Evolutionary conservation across 1,139 yeast genomes (phyloP).

Genomic region (Candida sp.): DNA sequence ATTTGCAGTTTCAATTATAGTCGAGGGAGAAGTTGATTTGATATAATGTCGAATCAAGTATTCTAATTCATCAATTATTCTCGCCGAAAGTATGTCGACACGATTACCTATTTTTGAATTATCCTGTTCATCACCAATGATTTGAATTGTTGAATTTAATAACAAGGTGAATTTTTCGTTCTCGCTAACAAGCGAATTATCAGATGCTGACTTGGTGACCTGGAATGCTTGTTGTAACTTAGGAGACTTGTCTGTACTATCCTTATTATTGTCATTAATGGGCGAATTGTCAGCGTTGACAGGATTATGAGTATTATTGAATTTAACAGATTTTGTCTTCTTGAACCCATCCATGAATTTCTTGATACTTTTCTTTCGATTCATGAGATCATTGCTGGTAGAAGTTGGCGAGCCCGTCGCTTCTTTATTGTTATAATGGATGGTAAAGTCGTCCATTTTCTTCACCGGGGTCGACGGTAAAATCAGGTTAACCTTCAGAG

Average conservation of each 20-base stretch:
- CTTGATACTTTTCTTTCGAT: conserved; percentile 35
- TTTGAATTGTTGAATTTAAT: background rate
- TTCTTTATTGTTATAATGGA: conserved; percentile 9
- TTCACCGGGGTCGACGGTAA: conserved; percentile 70
- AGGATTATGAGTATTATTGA: conserved; percentile 5
- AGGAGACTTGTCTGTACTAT: background rate
- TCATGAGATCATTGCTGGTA: conserved; percentile 13
- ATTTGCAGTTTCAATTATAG: conserved; percentile 12
- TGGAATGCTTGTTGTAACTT: background rate
- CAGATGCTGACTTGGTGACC: conserved; percentile 2
- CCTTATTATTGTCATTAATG: background rate
- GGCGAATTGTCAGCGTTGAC: background rate
- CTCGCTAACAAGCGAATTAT: conserved; percentile 1
- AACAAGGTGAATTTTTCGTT: conserved; percentile 2
- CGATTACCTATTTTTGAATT: conserved; percentile 35
- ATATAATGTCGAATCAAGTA: conserved; percentile 36
- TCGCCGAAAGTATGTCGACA: conserved; percentile 73
- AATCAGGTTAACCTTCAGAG: conserved; percentile 40
- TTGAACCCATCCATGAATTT: conserved; percentile 43
- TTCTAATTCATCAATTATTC: conserved; percentile 74
- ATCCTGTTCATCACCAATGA: conserved; percentile 9
- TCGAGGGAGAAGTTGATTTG: conserved; percentile 16
- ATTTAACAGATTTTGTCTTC: conserved; percentile 17
- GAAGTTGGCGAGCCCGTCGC: conserved; percentile 3
- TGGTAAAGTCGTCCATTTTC: conserved; percentile 43